A percentile compares a stretch with the other conserved stretches of the same genome.
Conservation (phyloP, 2,329 filamentous ascomycete species). For the Claviceps citrina region DNA sequence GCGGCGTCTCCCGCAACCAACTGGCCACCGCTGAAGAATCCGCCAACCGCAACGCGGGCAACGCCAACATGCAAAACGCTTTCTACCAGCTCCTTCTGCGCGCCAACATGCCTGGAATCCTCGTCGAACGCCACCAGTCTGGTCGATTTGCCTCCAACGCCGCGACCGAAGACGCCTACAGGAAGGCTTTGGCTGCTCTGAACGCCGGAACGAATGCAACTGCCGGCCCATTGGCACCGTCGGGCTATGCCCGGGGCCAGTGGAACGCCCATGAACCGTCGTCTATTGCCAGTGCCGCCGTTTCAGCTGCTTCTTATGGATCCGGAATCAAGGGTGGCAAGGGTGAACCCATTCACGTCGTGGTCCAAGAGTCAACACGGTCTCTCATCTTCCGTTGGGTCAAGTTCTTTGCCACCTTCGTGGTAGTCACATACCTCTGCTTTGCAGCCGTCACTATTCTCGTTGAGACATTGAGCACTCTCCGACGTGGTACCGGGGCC, state of each 20-base stretch:
- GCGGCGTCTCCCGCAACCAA: constrained; percentile 43
- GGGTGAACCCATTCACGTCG: constrained; percentile 79
- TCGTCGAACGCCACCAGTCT: constrained; percentile 79
- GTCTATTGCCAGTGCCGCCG: constrained; percentile 15
- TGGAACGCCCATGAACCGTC: constrained; percentile 18
- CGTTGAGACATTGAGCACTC: constrained; percentile 62
- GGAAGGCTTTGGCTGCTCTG: constrained; percentile 45
- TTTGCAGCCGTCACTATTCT: constrained; percentile 67
- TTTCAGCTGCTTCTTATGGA: constrained; percentile 9
- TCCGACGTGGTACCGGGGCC: constrained; percentile 59
- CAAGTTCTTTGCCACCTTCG: constrained; percentile 70
- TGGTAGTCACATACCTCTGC: constrained; percentile 62
- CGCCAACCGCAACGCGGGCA: constrained; percentile 82
- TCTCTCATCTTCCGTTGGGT: constrained; percentile 77
- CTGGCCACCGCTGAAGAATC: constrained; percentile 78
- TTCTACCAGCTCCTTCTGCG: constrained; percentile 86
- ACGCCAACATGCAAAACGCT: constrained; percentile 74
- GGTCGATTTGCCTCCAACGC: constrained; percentile 71
- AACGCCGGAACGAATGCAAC: constrained; percentile 16
- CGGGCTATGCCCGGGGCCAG: constrained; percentile 13
- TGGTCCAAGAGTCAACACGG: constrained; percentile 79
- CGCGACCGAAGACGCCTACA: constrained; percentile 63
- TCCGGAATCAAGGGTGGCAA: constrained; percentile 46
- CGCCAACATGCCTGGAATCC: constrained; percentile 84
- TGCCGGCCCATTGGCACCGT: constrained; percentile 10